Base-by-base conservation (phyloP, 257 asterid species). In the Fraxinus cuspidata region DNA sequence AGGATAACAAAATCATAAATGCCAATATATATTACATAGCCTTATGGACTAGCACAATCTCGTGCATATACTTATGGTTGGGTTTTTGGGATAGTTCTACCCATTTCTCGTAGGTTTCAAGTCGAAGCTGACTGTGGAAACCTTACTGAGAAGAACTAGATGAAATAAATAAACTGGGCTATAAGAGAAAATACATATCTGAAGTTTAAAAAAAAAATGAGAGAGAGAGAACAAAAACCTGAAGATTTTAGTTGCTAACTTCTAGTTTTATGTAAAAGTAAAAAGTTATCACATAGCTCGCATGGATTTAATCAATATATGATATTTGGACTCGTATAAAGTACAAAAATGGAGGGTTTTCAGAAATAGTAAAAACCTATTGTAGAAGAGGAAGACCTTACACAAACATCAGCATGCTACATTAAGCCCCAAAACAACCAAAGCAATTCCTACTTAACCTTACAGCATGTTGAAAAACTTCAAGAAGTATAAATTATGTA, bases 1-100 rank as follows among this genome's bases (percentile, higher is more conserved):
- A 31, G 18, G 49, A 19, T n/a, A 81, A 77, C 21, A 9, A 13
- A 37, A 60, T 32, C 72, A 77, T 19, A 51, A 77, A 66, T 27
- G 63, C 32, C 42, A 32, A 68, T 31, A 58, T 16, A 47, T 1
- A 16, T 15, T 47, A 47, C 15, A 47, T 47, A 16, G 58, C 21
- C 8, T 47, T 56, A 56, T 56, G 37, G 56, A 65, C 64, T 12
- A 21, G 66, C 19, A 28, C 56, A 74, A 69, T 37, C 51, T 79
- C 18, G 15, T 34, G 28, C 72, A 74, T 37, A 27, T 64, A 19
- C 65, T 35, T 49, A 44, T 64, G 19, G 25, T 25, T 72, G 13
- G 68, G 68, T 8, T 21, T 56, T 60, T 60, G 0, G 32, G 32
- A 25, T 60, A 25, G 32, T 60, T 60, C 68, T 21, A 7, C 32